A percentile compares a stretch with the other conserved stretches of the same genome.
These are phyloP conservation scores for Pyrenochaeta sp. DNA, from an alignment of 2,329 filamentous ascomycete genomes.

Conservation along the genomic window DNA sequence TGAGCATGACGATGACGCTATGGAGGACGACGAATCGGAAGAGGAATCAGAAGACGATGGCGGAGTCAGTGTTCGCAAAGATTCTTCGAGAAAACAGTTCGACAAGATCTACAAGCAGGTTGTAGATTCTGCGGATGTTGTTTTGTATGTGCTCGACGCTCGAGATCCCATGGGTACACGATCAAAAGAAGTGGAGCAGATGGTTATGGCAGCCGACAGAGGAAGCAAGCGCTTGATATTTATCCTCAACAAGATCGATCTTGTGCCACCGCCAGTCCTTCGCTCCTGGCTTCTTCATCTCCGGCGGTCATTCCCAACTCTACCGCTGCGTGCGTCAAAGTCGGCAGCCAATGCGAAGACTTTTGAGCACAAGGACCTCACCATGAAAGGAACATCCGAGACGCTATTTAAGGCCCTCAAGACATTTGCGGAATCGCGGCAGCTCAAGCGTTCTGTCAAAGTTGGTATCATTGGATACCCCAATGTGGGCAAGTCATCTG, in stretches of 20 bases:
- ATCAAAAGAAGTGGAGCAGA: slow-evolving; percentile 88
- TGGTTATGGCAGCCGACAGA: slow-evolving; percentile 85
- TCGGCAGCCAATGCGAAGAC: slow-evolving; percentile 85
- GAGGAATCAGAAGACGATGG: slow-evolving; percentile 56
- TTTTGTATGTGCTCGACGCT: slow-evolving; percentile 92
- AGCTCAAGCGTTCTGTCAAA: slow-evolving; percentile 87
- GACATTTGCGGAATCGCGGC: slow-evolving; percentile 81
- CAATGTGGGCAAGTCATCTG: slow-evolving; percentile 95
- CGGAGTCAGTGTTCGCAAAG: slow-evolving; percentile 50
- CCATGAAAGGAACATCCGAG: slow-evolving; percentile 83
- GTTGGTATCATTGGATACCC: slow-evolving; percentile 96
- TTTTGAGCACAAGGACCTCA: slow-evolving; percentile 91
- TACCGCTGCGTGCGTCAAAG: slow-evolving; percentile 85
- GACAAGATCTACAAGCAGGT: slow-evolving; percentile 97
- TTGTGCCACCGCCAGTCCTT: slow-evolving; percentile 82
- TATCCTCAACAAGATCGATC: slow-evolving; percentile 94
- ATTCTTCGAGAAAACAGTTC: slow-evolving; percentile 83
- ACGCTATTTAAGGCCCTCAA: slow-evolving; percentile 90
- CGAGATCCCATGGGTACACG: slow-evolving; percentile 90
- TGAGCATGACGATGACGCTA: slow-evolving; percentile 66
- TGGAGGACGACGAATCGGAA: slow-evolving; percentile 63
- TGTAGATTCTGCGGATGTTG: slow-evolving; percentile 85
- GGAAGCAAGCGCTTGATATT: slow-evolving; percentile 89
- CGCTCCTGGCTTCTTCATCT: slow-evolving; percentile 86
- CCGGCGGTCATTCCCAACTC: slow-evolving; percentile 87